phyloP scores from a whole-genome alignment of 257 asterid species.

The Przewalskia tangutica region DNA sequence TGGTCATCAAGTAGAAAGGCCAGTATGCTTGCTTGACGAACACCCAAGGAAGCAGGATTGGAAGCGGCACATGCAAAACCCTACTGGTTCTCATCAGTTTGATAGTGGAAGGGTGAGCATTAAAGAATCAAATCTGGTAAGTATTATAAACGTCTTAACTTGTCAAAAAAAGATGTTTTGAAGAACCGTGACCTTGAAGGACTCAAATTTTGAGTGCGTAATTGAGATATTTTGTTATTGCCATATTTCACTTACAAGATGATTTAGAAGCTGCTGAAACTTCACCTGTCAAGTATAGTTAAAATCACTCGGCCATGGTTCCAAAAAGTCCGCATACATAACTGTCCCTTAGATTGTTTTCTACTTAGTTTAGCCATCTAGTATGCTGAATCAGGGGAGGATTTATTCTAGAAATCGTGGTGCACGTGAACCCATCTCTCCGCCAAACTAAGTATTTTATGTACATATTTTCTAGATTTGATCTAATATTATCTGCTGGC shows the following conservation, averaged over 20 bases:
- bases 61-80: conserved; percentile 18
- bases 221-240: neutral
- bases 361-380: neutral
- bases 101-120: conserved; percentile 31
- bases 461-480: too few relatives aligned
- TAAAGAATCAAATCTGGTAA: conserved; percentile 38
- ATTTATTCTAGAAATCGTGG: too few relatives aligned
- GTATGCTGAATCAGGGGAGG: neutral
- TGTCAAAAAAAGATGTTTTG: neutral
- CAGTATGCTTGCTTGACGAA: conserved; percentile 33
- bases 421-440: too few relatives aligned
- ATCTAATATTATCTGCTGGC: too few relatives aligned
- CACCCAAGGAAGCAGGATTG: conserved; percentile 33
- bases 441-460: too few relatives aligned
- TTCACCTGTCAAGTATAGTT: neutral
- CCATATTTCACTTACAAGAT: neutral
- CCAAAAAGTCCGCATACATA: neutral
- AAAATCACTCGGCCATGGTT: neutral
- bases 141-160: conserved; percentile 7
- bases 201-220: neutral
- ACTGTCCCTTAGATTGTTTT: neutral
- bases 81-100: conserved; percentile 28
- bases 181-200: neutral
- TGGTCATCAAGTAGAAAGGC: conserved; percentile 24
- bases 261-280: neutral